Evolutionary conservation across 1,284 basidiomycete species (phyloP).

Genomic region (Fistulinella cinereoalba): DNA sequence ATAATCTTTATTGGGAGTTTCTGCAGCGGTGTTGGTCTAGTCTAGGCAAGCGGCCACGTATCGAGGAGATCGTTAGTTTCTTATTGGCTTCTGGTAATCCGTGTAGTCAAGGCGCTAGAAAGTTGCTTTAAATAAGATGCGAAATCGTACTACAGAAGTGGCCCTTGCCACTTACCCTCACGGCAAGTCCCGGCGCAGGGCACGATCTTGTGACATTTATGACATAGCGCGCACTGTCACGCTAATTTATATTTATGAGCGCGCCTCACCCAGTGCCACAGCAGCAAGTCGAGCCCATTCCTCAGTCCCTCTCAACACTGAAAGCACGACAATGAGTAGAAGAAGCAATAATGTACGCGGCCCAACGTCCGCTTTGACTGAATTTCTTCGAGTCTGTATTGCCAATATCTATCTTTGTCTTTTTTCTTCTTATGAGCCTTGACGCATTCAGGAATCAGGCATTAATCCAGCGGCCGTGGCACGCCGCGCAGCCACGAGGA

Average conservation of each 20-base stretch:
- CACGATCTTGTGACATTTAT: slow-evolving; percentile 7
- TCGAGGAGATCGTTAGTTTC: slow-evolving; percentile 18
- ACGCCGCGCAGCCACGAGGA: slow-evolving; percentile 48
- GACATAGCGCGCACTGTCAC: slow-evolving; percentile 18
- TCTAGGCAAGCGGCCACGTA: slow-evolving; percentile 9
- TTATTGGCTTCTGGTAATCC: slow-evolving; percentile 3
- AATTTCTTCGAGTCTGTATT: slow-evolving; percentile 76
- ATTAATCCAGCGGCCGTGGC: slow-evolving; percentile 72
- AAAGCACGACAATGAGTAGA: slow-evolving; percentile 24
- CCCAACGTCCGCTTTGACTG: slow-evolving; percentile 88
- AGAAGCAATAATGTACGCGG: slow-evolving; percentile 73
- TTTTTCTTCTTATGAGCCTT: not conserved
- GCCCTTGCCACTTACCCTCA: too few relatives aligned
- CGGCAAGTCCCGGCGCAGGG: too few relatives aligned
- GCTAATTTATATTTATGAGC: slow-evolving; percentile 10
- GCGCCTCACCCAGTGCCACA: too few relatives aligned
- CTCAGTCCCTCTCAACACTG: too few relatives aligned
- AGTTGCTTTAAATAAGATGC: too few relatives aligned
- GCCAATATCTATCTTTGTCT: not conserved
- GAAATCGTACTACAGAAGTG: too few relatives aligned
- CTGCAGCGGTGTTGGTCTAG: slow-evolving; percentile 21
- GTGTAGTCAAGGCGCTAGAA: not conserved
- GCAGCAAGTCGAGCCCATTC: too few relatives aligned
- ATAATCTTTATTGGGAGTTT: slow-evolving; percentile 21
- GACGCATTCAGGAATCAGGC: slow-evolving; percentile 60